Base-by-base conservation (phyloP, 164 flowering plant genomes). In the Dillenia suffruticosa region DNA sequence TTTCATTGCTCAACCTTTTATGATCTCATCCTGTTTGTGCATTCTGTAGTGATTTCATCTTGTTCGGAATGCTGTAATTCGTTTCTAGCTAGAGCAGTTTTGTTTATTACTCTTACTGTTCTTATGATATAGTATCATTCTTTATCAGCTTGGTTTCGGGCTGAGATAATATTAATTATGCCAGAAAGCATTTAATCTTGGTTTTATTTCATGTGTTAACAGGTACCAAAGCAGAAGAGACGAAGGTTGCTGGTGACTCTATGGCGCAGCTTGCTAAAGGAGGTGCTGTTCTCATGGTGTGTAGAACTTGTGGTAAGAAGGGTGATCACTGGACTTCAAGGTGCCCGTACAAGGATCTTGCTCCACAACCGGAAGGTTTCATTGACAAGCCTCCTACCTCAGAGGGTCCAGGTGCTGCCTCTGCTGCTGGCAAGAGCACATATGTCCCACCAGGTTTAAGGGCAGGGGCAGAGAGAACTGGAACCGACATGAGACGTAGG, bases 401-500 rank as follows among this genome's bases (percentile, higher is more conserved):
- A 54, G 57, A 54, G 13, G 32, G 43, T 3, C 22, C 43, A 5
- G 57, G 5, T 2, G 43, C 40, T 54, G 57, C n/a, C 13, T 19
- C 57, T 19, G 57, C 44, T 14, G 14, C 57, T 9, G 40, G 43
- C 8, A 54, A 54, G 57, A 22, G 0, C 12, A 22, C 57, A 32
- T 22, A 54, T 24, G 57, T 54, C 19, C 44, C 57, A 5, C 57
- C 57, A 9, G 43, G 43, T 5, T 12, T 63, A 63, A 63, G 72
- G 63, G 54, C 50, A 10, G 74, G 74, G 16, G 70, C 56, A 9
- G 74, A 71, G 70, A 71, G 67, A 55, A 49, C 61, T 2, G 69
- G 70, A 40, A 15, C 66, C 8, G 70, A 66, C 66, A 54, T 32
- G 40, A 32, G 67, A 32, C 72, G 79, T 44, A 68, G 76, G 67